Conservation (phyloP, 2,329 filamentous ascomycete species). For the Xylaria sp. region DNA sequence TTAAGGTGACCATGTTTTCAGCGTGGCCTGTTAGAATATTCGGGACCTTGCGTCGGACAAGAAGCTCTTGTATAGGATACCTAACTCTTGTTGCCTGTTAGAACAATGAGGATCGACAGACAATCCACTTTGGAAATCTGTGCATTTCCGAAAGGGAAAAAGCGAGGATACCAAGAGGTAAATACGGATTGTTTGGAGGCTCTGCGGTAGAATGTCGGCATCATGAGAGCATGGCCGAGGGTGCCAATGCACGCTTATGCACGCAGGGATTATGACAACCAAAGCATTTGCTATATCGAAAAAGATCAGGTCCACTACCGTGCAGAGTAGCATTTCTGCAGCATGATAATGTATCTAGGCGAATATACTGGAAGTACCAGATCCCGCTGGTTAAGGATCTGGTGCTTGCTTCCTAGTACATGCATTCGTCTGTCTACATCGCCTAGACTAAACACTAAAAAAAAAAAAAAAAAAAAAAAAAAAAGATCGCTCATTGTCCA, state of each 20-base stretch:
- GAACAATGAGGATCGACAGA: not conserved
- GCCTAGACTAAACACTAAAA: too few species aligned
- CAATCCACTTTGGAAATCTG: not conserved
- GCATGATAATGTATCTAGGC: not conserved
- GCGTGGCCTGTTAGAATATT: not conserved
- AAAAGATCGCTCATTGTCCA: not conserved
- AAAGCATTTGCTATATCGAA: not conserved
- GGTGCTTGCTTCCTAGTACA: too few species aligned
- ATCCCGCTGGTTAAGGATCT: too few species aligned
- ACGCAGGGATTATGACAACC: slow-evolving; percentile 16
- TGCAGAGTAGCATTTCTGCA: slow-evolving; percentile 3
- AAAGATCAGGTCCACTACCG: not conserved
- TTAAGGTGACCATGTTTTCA: not conserved
- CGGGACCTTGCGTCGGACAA: not conserved
- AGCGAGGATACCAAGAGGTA: not conserved
- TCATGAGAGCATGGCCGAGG: not conserved
- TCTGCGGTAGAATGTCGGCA: slow-evolving; percentile 3
- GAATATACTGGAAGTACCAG: not conserved
- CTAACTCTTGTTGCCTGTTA: not conserved
- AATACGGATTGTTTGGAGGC: slow-evolving; percentile 12
- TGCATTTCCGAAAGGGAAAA: not conserved
- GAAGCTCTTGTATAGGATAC: not conserved
- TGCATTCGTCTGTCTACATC: too few species aligned
- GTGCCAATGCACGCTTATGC: slow-evolving; percentile 12
- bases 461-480: not conserved